Percentiles rank a stretch among this genome's conserved stretches.
Evolutionary conservation across 108 stramenopile species (phyloP).

Genomic region (Schizochytrium sp.): DNA sequence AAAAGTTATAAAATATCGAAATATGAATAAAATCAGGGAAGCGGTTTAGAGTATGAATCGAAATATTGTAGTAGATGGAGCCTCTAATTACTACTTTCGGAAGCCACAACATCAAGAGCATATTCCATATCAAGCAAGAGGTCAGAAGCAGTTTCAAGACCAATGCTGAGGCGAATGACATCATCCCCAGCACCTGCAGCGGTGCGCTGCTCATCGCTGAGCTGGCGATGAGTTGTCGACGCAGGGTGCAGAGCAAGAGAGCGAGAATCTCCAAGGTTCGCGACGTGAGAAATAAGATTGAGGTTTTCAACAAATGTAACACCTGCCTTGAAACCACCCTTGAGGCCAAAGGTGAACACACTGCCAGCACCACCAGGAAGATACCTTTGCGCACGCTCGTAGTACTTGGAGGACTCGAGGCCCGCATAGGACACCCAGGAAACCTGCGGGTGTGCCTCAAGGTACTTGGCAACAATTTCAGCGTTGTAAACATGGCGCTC

Average conservation of each 20-base stretch:
- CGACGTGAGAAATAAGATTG: slow-evolving; percentile 52
- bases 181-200: slow-evolving; percentile 59
- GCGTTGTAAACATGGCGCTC: slow-evolving; percentile 40
- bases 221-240: slow-evolving; percentile 59
- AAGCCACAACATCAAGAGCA: slow-evolving; percentile 1
- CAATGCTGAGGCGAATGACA: slow-evolving; percentile 55
- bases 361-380: not conserved
- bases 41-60: too few relatives aligned
- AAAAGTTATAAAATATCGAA: too few relatives aligned
- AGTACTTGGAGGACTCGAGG: slow-evolving; percentile 31
- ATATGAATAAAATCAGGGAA: too few relatives aligned
- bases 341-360: slow-evolving; percentile 62
- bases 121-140: slow-evolving; percentile 27
- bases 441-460: slow-evolving; percentile 6
- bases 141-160: slow-evolving; percentile 40
- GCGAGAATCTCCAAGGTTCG: slow-evolving; percentile 51
- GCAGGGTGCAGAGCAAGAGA: slow-evolving; percentile 59
- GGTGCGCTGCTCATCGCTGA: slow-evolving; percentile 7
- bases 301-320: slow-evolving; percentile 19
- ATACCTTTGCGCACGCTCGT: not conserved
- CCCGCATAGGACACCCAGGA: slow-evolving; percentile 39
- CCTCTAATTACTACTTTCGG: not conserved
- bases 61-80: too few relatives aligned
- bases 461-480: not conserved
- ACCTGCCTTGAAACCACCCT: slow-evolving; percentile 60